Conservation (phyloP, 305 asterid species). For the Fraxinus sp. region DNA sequence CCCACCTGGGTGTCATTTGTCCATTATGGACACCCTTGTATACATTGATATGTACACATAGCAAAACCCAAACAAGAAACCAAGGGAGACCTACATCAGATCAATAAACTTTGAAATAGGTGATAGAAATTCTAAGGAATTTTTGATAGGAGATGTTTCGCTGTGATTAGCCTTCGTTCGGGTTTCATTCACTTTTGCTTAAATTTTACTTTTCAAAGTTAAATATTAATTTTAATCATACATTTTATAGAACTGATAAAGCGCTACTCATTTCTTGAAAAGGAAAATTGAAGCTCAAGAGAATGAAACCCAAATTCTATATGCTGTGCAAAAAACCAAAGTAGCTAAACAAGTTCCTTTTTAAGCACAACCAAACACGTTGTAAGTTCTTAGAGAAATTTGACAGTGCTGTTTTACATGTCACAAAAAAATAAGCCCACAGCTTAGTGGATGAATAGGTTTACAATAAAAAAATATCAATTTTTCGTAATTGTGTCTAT, state of each 20-base stretch:
- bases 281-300: background rate
- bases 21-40: too few species aligned
- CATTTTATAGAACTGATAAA: too few species aligned
- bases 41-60: too few species aligned
- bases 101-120: background rate
- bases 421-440: background rate
- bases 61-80: background rate
- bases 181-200: background rate
- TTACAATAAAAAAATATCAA: background rate
- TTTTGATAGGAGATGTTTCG: background rate
- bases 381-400: background rate
- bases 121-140: background rate
- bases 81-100: background rate
- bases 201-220: too few species aligned
- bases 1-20: too few species aligned
- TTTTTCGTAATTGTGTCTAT: background rate
- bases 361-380: background rate
- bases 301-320: background rate
- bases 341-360: background rate
- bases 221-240: too few species aligned
- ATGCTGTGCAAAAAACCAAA: background rate
- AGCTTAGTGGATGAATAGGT: background rate
- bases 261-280: background rate
- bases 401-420: background rate
- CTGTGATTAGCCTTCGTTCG: background rate